phyloP scores from a whole-genome alignment of 768 basidiomycete species.

The Chlorophyllum brunneum region DNA sequence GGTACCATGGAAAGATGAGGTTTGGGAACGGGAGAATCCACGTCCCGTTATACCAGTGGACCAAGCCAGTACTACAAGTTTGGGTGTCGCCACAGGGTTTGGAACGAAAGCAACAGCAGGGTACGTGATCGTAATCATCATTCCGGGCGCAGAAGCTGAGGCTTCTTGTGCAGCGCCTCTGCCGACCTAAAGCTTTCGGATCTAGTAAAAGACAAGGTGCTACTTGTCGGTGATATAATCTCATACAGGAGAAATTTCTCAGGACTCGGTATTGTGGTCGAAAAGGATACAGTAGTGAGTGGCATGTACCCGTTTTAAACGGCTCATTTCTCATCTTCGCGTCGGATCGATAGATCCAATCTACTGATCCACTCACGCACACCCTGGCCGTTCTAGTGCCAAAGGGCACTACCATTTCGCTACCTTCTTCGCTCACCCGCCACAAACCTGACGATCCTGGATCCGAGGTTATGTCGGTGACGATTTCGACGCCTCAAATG shows the following conservation, averaged over 20 bases:
- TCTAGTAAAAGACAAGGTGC: conserved; percentile 39
- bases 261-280: conserved; percentile 32
- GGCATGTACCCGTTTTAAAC: background rate
- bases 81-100: conserved; percentile 13
- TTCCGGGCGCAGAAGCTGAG: background rate
- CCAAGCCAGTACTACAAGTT: conserved; percentile 8
- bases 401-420: conserved; percentile 29
- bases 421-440: conserved; percentile 26
- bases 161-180: conserved; percentile 27
- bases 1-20: conserved; percentile 63
- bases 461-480: conserved; percentile 26
- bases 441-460: conserved; percentile 1
- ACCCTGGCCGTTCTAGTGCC: conserved; percentile 40
- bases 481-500: conserved; percentile 39
- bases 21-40: conserved; percentile 47
- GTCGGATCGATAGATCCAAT: conserved; percentile 34
- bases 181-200: conserved; percentile 41
- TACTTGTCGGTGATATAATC: conserved; percentile 52
- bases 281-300: conserved; percentile 53
- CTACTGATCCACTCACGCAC: conserved; percentile 37
- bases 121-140: conserved; percentile 20
- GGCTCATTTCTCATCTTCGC: background rate
- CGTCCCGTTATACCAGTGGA: conserved; percentile 10
- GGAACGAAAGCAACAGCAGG: conserved; percentile 23
- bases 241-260: conserved; percentile 49